Evolutionary conservation across 768 basidiomycete species (phyloP).

Genomic region (Trametes cingulata): DNA sequence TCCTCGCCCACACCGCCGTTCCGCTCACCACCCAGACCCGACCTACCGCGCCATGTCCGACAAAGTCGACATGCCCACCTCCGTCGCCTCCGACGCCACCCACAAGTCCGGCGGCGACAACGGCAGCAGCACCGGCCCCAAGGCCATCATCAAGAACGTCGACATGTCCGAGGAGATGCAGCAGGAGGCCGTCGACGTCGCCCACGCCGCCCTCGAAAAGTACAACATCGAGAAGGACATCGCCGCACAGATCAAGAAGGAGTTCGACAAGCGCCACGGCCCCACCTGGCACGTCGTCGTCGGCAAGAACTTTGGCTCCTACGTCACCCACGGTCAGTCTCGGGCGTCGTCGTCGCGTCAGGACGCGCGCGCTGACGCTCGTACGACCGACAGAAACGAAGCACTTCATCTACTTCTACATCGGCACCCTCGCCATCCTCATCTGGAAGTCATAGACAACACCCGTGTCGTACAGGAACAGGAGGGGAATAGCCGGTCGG

Average conservation of each 20-base stretch:
- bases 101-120: constrained; percentile 14
- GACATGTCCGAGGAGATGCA: constrained; percentile 98
- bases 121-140: constrained; percentile 49
- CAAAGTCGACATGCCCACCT: constrained; percentile 59
- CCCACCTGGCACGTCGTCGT: constrained; percentile 99
- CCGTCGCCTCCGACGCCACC: constrained; percentile 52
- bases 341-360: constrained; percentile 7
- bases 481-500: neutral
- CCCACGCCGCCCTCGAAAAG: constrained; percentile 82
- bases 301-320: constrained; percentile 98
- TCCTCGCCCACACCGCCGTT: neutral
- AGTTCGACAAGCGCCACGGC: constrained; percentile 90
- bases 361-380: constrained; percentile 2
- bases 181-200: constrained; percentile 89
- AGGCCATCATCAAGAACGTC: constrained; percentile 94
- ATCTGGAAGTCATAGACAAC: constrained; percentile 91
- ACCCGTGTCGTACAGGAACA: neutral
- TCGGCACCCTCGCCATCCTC: constrained; percentile 89
- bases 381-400: constrained; percentile 73
- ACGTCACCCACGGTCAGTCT: constrained; percentile 89
- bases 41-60: constrained; percentile 34
- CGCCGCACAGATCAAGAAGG: constrained; percentile 97
- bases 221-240: constrained; percentile 98
- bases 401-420: constrained; percentile 98
- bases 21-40: no score